phyloP scores from a whole-genome alignment of 805 yeast genomes.

The Wickerhamomyces chaumierensis region DNA sequence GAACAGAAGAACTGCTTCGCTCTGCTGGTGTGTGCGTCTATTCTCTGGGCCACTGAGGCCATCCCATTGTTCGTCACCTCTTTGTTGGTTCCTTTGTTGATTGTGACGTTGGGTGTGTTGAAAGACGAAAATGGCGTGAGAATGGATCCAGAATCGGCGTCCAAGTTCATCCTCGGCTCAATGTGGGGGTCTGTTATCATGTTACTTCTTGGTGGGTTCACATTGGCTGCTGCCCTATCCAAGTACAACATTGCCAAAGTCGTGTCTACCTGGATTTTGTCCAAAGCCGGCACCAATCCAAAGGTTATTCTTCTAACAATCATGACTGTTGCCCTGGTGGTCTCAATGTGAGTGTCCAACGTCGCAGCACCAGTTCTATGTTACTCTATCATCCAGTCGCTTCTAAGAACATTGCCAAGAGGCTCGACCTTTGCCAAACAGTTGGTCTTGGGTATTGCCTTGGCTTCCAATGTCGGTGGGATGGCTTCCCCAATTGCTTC shows the following conservation, averaged over 20 bases:
- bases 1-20: constrained; percentile 77
- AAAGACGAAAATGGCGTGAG: constrained; percentile 42
- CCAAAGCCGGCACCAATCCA: constrained; percentile 82
- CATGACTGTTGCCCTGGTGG: constrained; percentile 77
- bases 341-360: constrained; percentile 92
- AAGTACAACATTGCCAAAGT: constrained; percentile 83
- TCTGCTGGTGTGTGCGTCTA: constrained; percentile 64
- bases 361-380: constrained; percentile 96
- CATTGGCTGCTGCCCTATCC: constrained; percentile 88
- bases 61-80: constrained; percentile 89
- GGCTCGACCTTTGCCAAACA: constrained; percentile 73
- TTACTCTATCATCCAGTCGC: constrained; percentile 83
- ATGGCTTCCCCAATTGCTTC: constrained; percentile 97
- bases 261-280: constrained; percentile 70
- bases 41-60: constrained; percentile 93
- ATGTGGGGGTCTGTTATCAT: constrained; percentile 96
- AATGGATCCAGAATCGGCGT: constrained; percentile 60
- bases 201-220: constrained; percentile 85
- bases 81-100: constrained; percentile 66
- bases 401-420: constrained; percentile 72
- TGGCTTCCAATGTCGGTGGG: constrained; percentile 91
- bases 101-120: constrained; percentile 61
- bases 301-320: constrained; percentile 62
- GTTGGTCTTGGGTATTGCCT: constrained; percentile 79
- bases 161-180: constrained; percentile 61